These are phyloP conservation scores for Lonicera japonica DNA, from an alignment of 129 eudicot species.

Conservation along the genomic window DNA sequence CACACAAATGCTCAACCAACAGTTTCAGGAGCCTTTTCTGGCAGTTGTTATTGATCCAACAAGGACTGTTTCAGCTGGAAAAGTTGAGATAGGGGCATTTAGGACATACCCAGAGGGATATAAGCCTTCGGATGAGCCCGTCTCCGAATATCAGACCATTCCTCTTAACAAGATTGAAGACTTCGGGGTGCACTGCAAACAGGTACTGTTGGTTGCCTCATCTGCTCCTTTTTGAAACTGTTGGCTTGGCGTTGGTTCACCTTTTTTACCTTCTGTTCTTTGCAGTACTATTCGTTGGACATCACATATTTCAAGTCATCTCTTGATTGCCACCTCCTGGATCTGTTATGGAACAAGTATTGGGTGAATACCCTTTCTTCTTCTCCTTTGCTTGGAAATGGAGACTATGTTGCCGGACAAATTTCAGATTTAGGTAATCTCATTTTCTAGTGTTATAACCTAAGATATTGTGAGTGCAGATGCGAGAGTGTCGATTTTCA, in stretches of 20 bases:
- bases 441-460: neutral
- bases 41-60: conserved; percentile 99
- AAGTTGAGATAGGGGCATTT: conserved; percentile 97
- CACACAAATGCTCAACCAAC: conserved; percentile 97
- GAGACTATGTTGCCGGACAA: conserved; percentile 97
- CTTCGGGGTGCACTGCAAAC: conserved; percentile 99
- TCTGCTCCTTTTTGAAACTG: neutral
- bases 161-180: conserved; percentile 98
- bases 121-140: conserved; percentile 97
- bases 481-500: no score
- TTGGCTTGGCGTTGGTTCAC: neutral
- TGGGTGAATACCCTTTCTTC: conserved; percentile 99
- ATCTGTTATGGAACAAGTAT: conserved; percentile 96
- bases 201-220: conserved; percentile 34
- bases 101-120: conserved; percentile 97
- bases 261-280: neutral
- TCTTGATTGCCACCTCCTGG: conserved; percentile 93
- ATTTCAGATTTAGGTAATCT: conserved; percentile 84
- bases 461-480: no score
- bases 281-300: conserved; percentile 92
- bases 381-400: conserved; percentile 92
- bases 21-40: conserved; percentile 90
- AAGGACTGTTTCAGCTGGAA: conserved; percentile 93
- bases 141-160: conserved; percentile 93
- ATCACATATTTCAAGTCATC: conserved; percentile 94